Base-by-base conservation (phyloP, 768 basidiomycete genomes). In the Tephrocybe sp. region DNA sequence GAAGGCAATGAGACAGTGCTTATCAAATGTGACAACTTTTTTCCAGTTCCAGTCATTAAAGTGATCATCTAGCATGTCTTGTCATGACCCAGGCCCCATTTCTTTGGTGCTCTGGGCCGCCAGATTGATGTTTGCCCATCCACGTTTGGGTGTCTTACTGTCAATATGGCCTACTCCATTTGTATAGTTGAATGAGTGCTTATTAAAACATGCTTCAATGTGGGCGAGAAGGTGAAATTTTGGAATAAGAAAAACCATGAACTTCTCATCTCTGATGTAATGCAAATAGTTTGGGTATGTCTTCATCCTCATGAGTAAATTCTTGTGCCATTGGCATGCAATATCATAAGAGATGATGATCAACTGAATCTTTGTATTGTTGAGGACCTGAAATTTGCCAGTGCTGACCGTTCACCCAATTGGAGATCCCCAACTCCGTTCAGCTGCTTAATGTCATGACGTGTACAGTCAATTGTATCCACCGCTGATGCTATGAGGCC, bases 181-280 rank as follows among this genome's bases (percentile, higher is more conserved):
- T 12, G 45, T 48, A 16, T 58, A 48, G 42, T 65, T 66, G 55
- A 63, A 59, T 0, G 59, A 60, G 52, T 51, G 60, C 19, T n/a
- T 34, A 4, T 31, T 14, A 14, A 60, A 60, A 40, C 66, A 65
- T 4, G 5, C 17, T 19, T 45, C 36, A 4, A 51, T 50, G 41
- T 69, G 68, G 9, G 60, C 59, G 0, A 60, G 54, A 2, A 65
- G 41, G 44, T 68, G 68, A 26, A 68, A 63, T 42, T 68, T 67
- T 2, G 68, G 68, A 17, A 69, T 52, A 4, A 58, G 46, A 39
- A 49, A n/a, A n/a, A n/a, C n/a, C n/a, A n/a, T n/a, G n/a, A 60
- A 2, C 39, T 30, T 11, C 56, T 41, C 8, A 48, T 5, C 17
- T 2, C n/a, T 53, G 9, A 39, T 33, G 6, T 20, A 19, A 32